Percentiles rank a stretch among this genome's conserved stretches.
Conservation (phyloP, 2,329 filamentous ascomycete species). For the Colletotrichum abscissum region DNA sequence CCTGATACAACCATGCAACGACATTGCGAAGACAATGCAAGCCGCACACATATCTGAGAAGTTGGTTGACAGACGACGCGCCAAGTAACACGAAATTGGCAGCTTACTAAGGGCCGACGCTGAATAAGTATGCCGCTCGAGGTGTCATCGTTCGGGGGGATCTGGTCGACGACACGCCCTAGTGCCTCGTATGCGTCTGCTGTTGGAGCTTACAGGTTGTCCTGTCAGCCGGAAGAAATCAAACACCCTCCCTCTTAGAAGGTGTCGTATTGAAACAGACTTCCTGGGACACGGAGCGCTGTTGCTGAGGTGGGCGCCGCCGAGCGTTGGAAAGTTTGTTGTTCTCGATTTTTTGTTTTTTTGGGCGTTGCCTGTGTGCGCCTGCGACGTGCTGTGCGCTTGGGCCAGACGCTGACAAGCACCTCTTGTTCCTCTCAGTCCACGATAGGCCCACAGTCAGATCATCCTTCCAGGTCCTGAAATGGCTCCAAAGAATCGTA, state of each 20-base stretch:
- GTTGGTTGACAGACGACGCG: background rate
- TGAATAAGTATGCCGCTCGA: slow-evolving; percentile 7
- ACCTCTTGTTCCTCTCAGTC: slow-evolving; percentile 7
- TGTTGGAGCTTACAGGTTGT: background rate
- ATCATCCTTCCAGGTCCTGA: background rate
- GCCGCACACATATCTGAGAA: background rate
- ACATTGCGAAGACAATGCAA: background rate
- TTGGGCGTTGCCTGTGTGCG: background rate
- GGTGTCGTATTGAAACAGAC: slow-evolving; percentile 29
- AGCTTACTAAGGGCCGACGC: background rate
- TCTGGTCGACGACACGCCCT: background rate
- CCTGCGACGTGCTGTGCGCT: background rate
- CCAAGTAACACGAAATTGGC: background rate
- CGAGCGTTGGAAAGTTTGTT: slow-evolving; percentile 4
- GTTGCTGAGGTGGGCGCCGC: slow-evolving; percentile 7
- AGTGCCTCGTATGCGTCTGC: slow-evolving; percentile 3
- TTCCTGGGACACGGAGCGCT: slow-evolving; percentile 7
- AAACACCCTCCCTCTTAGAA: background rate
- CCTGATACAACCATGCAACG: background rate
- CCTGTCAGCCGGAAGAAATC: background rate
- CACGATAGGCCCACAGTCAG: slow-evolving; percentile 21
- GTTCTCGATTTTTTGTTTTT: background rate
- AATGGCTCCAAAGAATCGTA: slow-evolving; percentile 12
- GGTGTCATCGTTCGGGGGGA: slow-evolving; percentile 1
- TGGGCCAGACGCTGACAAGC: slow-evolving; percentile 8